Conservation (phyloP, 1,139 yeast genomes). For the Lodderomyces orthopsilosis region DNA sequence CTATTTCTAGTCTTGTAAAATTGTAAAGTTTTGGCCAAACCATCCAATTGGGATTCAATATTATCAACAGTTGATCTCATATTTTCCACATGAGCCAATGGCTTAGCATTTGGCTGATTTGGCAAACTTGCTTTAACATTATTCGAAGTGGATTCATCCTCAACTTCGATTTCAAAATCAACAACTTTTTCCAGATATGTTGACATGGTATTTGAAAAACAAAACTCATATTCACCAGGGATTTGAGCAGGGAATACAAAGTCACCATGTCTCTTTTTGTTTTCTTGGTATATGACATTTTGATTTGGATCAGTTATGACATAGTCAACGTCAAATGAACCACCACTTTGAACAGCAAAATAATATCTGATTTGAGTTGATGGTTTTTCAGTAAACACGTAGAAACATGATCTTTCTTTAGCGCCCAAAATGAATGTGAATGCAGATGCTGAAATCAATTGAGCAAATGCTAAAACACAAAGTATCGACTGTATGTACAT, state of each 20-base stretch:
- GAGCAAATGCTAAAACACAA: constrained; percentile 24
- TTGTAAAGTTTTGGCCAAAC: constrained; percentile 63
- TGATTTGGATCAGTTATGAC: constrained; percentile 68
- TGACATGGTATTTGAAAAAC: constrained; percentile 85
- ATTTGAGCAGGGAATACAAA: constrained; percentile 67
- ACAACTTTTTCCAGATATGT: constrained; percentile 84
- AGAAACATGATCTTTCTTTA: constrained; percentile 74
- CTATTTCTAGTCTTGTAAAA: constrained; percentile 90
- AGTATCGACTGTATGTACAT: constrained; percentile 19
- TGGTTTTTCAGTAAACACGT: constrained; percentile 64
- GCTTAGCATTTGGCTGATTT: constrained; percentile 53
- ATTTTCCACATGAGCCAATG: constrained; percentile 58
- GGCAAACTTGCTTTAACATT: constrained; percentile 66
- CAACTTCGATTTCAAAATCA: constrained; percentile 77
- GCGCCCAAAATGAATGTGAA: constrained; percentile 79
- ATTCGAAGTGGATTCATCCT: constrained; percentile 36
- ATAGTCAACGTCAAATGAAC: constrained; percentile 81
- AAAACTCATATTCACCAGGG: constrained; percentile 87
- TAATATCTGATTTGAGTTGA: constrained; percentile 72
- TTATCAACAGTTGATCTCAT: constrained; percentile 56
- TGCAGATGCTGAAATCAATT: constrained; percentile 51
- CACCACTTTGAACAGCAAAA: constrained; percentile 92
- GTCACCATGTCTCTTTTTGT: constrained; percentile 81
- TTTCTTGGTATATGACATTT: constrained; percentile 53
- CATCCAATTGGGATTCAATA: constrained; percentile 68